Conservation (phyloP, 1,284 basidiomycete species). For the Vanrija sp. region DNA sequence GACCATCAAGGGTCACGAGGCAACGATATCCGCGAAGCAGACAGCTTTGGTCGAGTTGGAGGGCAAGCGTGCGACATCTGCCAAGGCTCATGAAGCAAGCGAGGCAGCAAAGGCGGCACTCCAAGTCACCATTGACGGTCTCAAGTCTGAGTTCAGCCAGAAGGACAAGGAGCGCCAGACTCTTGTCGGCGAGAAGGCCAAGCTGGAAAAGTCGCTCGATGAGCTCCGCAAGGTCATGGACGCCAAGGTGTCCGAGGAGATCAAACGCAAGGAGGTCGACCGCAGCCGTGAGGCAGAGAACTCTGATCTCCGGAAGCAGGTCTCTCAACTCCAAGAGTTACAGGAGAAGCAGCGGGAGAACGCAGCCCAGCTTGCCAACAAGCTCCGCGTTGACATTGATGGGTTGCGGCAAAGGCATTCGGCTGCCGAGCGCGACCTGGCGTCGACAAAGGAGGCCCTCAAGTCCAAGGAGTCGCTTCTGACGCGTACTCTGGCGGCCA, state of each 20-base stretch:
- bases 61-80: conserved; percentile 56
- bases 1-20: conserved; percentile 54
- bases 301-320: conserved; percentile 65
- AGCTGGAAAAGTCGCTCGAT: conserved; percentile 78
- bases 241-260: conserved; percentile 81
- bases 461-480: conserved; percentile 54
- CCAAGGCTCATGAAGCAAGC: conserved; percentile 39
- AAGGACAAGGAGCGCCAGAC: conserved; percentile 62
- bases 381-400: conserved; percentile 48
- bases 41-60: conserved; percentile 63
- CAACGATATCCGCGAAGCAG: conserved; percentile 74
- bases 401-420: conserved; percentile 55
- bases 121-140: conserved; percentile 64
- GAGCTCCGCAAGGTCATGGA: conserved; percentile 75
- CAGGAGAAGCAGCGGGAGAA: conserved; percentile 38
- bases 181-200: conserved; percentile 56
- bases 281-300: conserved; percentile 85
- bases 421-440: conserved; percentile 53
- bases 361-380: conserved; percentile 33
- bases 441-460: conserved; percentile 54
- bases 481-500: conserved; percentile 55
- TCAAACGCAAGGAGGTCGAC: conserved; percentile 74
- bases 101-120: conserved; percentile 57
- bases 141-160: conserved; percentile 62
- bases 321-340: conserved; percentile 39